Evolutionary conservation across 768 basidiomycete species (phyloP).

Genomic region (Termitomyces sp.): DNA sequence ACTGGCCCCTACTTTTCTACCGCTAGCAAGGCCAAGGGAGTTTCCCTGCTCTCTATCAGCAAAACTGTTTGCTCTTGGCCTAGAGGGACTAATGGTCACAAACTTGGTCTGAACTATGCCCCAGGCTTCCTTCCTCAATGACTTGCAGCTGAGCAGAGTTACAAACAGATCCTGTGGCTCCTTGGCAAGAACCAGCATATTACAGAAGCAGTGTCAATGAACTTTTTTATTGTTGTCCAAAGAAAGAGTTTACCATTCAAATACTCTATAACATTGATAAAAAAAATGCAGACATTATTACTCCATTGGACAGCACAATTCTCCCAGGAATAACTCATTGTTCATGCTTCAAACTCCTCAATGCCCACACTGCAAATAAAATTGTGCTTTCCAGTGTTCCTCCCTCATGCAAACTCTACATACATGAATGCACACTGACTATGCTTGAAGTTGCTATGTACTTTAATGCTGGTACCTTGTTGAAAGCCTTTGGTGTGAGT

Average conservation of each 20-base stretch:
- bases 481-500: slow-evolving; percentile 77
- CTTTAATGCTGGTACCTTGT: slow-evolving; percentile 45
- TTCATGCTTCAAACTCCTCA: slow-evolving; percentile 60
- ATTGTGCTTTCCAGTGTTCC: slow-evolving; percentile 38
- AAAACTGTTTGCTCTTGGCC: slow-evolving; percentile 43
- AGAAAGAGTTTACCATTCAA: slow-evolving; percentile 24
- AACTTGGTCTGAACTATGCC: slow-evolving; percentile 65
- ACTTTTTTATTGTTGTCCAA: slow-evolving; percentile 65
- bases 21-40: slow-evolving; percentile 47
- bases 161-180: slow-evolving; percentile 78
- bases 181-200: slow-evolving; percentile 47
- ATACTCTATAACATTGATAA: not conserved
- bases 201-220: slow-evolving; percentile 74
- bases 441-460: slow-evolving; percentile 46
- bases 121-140: slow-evolving; percentile 59
- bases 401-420: slow-evolving; percentile 26
- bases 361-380: slow-evolving; percentile 48
- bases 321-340: slow-evolving; percentile 89
- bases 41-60: slow-evolving; percentile 35
- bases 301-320: slow-evolving; percentile 81
- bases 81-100: slow-evolving; percentile 73
- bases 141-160: slow-evolving; percentile 60
- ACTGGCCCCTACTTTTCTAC: slow-evolving; percentile 74
- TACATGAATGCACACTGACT: slow-evolving; percentile 57
- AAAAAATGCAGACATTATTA: slow-evolving; percentile 67